phyloP scores from a whole-genome alignment of 129 eudicot genomes.

The Pittosporum tobira region DNA sequence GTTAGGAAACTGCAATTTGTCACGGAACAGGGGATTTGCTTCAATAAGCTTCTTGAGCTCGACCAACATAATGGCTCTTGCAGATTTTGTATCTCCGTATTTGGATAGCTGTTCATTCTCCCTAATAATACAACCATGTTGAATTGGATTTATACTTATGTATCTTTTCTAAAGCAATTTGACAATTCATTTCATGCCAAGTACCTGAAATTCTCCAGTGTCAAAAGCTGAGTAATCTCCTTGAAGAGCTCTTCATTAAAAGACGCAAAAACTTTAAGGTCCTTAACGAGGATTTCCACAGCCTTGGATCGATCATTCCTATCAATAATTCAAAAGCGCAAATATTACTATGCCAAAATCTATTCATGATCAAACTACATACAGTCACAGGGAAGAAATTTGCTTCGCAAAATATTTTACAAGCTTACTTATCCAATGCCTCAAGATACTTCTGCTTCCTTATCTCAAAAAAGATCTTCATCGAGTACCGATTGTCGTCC shows the following conservation, averaged over 20 bases:
- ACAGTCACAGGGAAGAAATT: not conserved
- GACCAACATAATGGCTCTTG: conserved; percentile 81
- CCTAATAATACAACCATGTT: conserved; percentile 28
- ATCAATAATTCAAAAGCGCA: conserved; percentile 16
- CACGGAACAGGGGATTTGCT: conserved; percentile 86
- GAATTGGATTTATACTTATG: not conserved
- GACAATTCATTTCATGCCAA: not conserved
- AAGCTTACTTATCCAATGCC: conserved; percentile 79
- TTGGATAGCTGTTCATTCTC: conserved; percentile 83
- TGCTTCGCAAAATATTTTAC: not conserved
- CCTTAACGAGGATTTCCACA: conserved; percentile 85
- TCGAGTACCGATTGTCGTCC: conserved; percentile 84
- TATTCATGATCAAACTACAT: conserved; percentile 3
- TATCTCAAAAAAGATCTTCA: conserved; percentile 90
- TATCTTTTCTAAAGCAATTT: not conserved
- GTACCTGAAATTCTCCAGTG: conserved; percentile 83
- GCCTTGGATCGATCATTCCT: conserved; percentile 89
- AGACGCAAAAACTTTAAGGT: conserved; percentile 84
- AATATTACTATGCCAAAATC: not conserved
- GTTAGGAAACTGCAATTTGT: conserved; percentile 73
- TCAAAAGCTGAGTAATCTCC: conserved; percentile 81
- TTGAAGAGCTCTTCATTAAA: conserved; percentile 86
- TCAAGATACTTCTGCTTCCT: conserved; percentile 96
- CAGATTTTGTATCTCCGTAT: conserved; percentile 91
- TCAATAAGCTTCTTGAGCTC: conserved; percentile 87